These are phyloP conservation scores for Bruguiera gymnorhiza DNA, from an alignment of 345 rosid species.

Conservation along the genomic window DNA sequence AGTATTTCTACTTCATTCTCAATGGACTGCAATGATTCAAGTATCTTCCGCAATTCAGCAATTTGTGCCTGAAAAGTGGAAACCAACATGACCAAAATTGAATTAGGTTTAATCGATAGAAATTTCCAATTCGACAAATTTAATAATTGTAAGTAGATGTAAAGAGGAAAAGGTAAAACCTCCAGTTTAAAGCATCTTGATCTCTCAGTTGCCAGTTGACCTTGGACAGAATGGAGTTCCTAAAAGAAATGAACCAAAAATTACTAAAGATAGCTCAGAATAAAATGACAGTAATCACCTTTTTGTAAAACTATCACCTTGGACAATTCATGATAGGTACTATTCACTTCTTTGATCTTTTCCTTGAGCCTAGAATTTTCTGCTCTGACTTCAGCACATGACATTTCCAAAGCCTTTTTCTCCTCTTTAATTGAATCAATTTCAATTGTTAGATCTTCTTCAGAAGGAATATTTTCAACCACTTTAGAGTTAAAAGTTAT, in stretches of 20 bases:
- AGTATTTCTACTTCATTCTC: slow-evolving; percentile 86
- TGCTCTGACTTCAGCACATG: slow-evolving; percentile 50
- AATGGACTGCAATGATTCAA: slow-evolving; percentile 63
- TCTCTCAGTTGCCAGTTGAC: slow-evolving; percentile 85
- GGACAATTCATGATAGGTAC: slow-evolving; percentile 66
- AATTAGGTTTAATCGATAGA: neutral
- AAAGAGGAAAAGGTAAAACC: slow-evolving; percentile 39
- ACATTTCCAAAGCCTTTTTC: slow-evolving; percentile 52
- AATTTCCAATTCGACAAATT: neutral
- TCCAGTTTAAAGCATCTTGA: slow-evolving; percentile 98
- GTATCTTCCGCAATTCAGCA: slow-evolving; percentile 72
- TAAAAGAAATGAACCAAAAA: slow-evolving; percentile 23
- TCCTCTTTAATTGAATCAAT: slow-evolving; percentile 64
- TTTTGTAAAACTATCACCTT: slow-evolving; percentile 40
- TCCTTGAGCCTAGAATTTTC: slow-evolving; percentile 62
- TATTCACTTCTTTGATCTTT: slow-evolving; percentile 70
- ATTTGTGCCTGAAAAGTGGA: slow-evolving; percentile 67
- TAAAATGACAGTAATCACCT: neutral
- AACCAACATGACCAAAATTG: slow-evolving; percentile 14
- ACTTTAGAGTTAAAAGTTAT: slow-evolving; percentile 37
- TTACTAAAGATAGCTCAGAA: neutral
- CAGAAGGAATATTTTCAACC: slow-evolving; percentile 29
- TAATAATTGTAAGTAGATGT: neutral
- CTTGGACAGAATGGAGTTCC: slow-evolving; percentile 92
- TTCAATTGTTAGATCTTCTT: slow-evolving; percentile 40